Evolutionary conservation across 225 moss, liverwort and hornwort genomes (phyloP), one percentile per base, ranked within the genome.

Genomic region (Lunularia cruciata): DNA sequence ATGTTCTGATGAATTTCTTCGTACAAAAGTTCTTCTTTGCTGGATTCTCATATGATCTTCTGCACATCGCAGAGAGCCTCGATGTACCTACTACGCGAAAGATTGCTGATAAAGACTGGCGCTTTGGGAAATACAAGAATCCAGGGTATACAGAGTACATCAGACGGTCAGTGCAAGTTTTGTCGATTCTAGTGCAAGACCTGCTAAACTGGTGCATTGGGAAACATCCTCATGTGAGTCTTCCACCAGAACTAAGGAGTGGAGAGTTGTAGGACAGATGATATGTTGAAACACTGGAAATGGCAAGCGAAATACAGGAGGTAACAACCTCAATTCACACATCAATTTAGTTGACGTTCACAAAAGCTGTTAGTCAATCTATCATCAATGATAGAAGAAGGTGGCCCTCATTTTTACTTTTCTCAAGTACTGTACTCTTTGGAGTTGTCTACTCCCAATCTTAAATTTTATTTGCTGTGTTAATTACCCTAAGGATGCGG

Each of bases 51-150:
- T 37, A 15, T 6, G 8, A 33, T 9, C 38, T 34, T 45, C 16
- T 46, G 47, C 47, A n/a, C 45, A 58, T 39, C 74, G 76, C 90
- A 95, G 95, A 92, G 35, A 86, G 89, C 39, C 83, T 88, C 13
- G 95, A 95, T 70, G 80, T 72, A 38, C 85, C 95, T 57, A 14
- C 31, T 45, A 46, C 57, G 68, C 78, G 95, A 42, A 48, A 65
- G 25, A 87, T 95, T 74, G 92, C 88, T 26, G 72, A 33, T 54
- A 88, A 83, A 68, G 95, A 95, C 45, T 95, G 95, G 95, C 90
- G 95, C 13, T 88, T 95, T 53, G 86, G 84, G 12, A 88, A 87
- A 67, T 95, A 95, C 67, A 81, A 58, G 3, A 72, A 77, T 48
- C 86, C 88, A 18, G 82, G 54, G 49, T 15, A 88, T 13, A 12